Evolutionary conservation across 352 stramenopile genomes (phyloP).

Genomic region (Phytophthora capsici): DNA sequence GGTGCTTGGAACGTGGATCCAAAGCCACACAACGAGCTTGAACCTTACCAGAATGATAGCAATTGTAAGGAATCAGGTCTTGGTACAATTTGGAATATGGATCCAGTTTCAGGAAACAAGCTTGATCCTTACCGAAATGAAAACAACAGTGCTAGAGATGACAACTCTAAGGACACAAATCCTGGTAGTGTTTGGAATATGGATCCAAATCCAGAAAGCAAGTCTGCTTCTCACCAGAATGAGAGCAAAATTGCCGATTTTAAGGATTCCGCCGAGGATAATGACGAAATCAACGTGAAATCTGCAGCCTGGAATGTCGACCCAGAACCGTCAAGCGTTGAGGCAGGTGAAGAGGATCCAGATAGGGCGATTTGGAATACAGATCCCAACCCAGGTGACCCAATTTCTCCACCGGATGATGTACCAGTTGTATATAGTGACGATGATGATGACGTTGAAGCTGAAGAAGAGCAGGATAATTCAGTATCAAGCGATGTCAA

Average conservation of each 20-base stretch:
- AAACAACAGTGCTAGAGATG: not conserved
- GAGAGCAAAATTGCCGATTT: not conserved
- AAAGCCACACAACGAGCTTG: too few relatives aligned
- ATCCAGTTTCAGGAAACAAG: too few relatives aligned
- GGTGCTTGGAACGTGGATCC: too few relatives aligned
- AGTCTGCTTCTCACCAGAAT: not conserved
- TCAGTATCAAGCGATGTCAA: conserved; percentile 4
- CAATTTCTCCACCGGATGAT: conserved; percentile 1
- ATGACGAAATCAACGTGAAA: not conserved
- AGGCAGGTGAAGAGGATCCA: not conserved
- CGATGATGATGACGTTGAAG: conserved; percentile 1
- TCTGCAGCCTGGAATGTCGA: conserved; percentile 20
- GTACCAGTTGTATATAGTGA: not conserved
- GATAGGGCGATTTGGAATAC: conserved; percentile 24
- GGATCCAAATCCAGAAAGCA: conserved; percentile 10
- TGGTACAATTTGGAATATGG: too few relatives aligned
- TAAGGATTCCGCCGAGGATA: not conserved
- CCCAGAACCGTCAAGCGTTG: conserved; percentile 1
- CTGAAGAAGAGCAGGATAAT: not conserved
- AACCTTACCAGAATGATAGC: not conserved
- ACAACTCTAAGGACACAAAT: not conserved
- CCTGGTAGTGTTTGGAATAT: conserved; percentile 22
- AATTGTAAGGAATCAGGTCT: not conserved
- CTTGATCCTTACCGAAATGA: too few relatives aligned
- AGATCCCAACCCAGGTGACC: conserved; percentile 3